phyloP scores from a whole-genome alignment of 495 filamentous ascomycete species.

The Daldinia childiae region DNA sequence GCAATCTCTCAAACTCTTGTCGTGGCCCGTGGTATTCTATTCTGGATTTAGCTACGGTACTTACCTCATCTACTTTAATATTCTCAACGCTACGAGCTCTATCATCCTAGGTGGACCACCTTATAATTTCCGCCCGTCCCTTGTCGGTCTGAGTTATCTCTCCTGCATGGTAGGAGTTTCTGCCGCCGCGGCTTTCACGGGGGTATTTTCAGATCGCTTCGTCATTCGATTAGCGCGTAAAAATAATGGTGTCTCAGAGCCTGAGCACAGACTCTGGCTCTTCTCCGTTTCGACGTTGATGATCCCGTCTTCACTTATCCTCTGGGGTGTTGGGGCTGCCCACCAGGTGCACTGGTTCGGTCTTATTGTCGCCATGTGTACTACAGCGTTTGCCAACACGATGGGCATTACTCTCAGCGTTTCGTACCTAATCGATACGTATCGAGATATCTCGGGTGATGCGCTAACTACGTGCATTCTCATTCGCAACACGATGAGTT shows the following conservation, averaged over 20 bases:
- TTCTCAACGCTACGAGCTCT: slow-evolving; percentile 71
- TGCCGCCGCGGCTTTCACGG: slow-evolving; percentile 39
- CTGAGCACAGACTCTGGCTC: slow-evolving; percentile 71
- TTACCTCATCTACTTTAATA: slow-evolving; percentile 72
- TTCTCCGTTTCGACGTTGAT: slow-evolving; percentile 64
- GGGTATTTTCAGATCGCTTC: slow-evolving; percentile 66
- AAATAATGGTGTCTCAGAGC: slow-evolving; percentile 69
- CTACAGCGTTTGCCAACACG: slow-evolving; percentile 66
- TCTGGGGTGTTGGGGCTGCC: slow-evolving; percentile 76
- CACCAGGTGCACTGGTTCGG: slow-evolving; percentile 70
- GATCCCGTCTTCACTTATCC: slow-evolving; percentile 65
- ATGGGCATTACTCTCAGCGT: slow-evolving; percentile 68
- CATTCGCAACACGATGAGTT: slow-evolving; percentile 72
- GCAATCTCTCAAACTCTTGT: slow-evolving; percentile 54
- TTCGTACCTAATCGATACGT: slow-evolving; percentile 71
- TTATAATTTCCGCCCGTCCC: slow-evolving; percentile 66
- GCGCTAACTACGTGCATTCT: slow-evolving; percentile 71
- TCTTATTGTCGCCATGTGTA: slow-evolving; percentile 68
- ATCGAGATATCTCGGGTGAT: slow-evolving; percentile 69
- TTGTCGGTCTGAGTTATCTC: slow-evolving; percentile 70
- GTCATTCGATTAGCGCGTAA: slow-evolving; percentile 66
- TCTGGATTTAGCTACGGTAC: slow-evolving; percentile 73
- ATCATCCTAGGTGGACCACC: slow-evolving; percentile 65
- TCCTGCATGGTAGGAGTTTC: slow-evolving; percentile 66
- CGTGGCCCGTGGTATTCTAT: slow-evolving; percentile 72